Evolutionary conservation across 768 basidiomycete species (phyloP).

Genomic region (Lactarius vividus): DNA sequence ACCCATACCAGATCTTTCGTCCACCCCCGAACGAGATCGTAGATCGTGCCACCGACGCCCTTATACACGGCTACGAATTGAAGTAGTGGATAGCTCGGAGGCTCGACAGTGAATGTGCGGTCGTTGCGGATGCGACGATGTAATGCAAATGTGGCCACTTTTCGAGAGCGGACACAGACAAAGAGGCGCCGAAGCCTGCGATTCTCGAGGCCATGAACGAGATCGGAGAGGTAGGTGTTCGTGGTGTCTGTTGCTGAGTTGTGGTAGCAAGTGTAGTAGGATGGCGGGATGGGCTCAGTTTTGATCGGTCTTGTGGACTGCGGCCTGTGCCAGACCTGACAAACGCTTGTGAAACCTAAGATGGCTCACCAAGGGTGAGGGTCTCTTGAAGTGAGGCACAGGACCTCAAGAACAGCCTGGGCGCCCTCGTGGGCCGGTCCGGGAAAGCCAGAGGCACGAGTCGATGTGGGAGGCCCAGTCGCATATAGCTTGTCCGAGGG

Average conservation of each 20-base stretch:
- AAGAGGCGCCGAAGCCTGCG: not conserved
- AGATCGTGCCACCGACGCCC: too few relatives aligned
- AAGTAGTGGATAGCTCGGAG: slow-evolving; percentile 30
- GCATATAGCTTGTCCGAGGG: slow-evolving; percentile 5
- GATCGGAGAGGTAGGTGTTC: slow-evolving; percentile 16
- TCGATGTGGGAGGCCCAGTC: not conserved
- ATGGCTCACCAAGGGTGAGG: not conserved
- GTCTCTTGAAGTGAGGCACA: slow-evolving; percentile 6
- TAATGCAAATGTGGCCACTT: slow-evolving; percentile 39
- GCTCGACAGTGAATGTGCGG: slow-evolving; percentile 29
- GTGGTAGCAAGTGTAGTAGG: too few relatives aligned
- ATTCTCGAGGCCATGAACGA: slow-evolving; percentile 29
- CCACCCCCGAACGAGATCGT: too few relatives aligned
- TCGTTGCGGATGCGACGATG: slow-evolving; percentile 51
- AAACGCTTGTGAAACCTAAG: slow-evolving; percentile 7
- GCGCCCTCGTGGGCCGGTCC: slow-evolving; percentile 7
- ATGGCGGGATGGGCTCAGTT: slow-evolving; percentile 35
- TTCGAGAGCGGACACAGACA: slow-evolving; percentile 39
- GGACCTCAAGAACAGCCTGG: slow-evolving; percentile 4
- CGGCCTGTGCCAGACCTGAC: slow-evolving; percentile 54
- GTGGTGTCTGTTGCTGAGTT: not conserved
- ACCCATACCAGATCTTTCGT: slow-evolving; percentile 46
- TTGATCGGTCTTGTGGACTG: slow-evolving; percentile 43
- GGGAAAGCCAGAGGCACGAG: not conserved
- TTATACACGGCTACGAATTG: slow-evolving; percentile 29